Conservation (phyloP, 2,329 filamentous ascomycete species). For the Epichloe scottii region DNA sequence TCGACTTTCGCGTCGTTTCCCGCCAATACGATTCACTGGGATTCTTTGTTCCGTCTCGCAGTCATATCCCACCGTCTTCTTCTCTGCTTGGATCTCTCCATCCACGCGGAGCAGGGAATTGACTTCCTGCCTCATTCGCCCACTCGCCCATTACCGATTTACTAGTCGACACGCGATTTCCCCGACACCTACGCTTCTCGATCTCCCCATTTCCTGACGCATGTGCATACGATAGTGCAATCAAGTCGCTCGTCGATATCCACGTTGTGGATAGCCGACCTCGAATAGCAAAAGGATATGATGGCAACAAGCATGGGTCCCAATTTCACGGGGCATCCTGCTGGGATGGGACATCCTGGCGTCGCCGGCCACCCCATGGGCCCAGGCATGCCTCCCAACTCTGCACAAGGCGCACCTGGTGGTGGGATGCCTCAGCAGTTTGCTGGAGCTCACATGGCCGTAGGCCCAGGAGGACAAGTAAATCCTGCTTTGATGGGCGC, state of each 20-base stretch:
- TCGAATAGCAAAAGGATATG: slow-evolving; percentile 33
- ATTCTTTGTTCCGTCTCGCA: neutral
- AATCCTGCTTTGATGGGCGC: slow-evolving; percentile 65
- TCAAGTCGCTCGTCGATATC: slow-evolving; percentile 39
- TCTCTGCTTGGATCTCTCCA: neutral
- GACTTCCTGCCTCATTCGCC: neutral
- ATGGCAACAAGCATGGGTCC: slow-evolving; percentile 55
- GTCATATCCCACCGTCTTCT: neutral
- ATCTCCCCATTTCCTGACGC: slow-evolving; percentile 11
- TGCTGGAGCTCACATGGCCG: slow-evolving; percentile 50
- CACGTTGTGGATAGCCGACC: slow-evolving; percentile 46
- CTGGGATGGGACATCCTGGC: slow-evolving; percentile 59
- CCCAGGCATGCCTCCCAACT: slow-evolving; percentile 52
- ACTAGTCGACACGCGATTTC: neutral
- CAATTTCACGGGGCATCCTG: slow-evolving; percentile 54
- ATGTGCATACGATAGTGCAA: slow-evolving; percentile 36
- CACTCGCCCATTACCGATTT: neutral
- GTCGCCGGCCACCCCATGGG: slow-evolving; percentile 54
- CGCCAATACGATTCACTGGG: neutral
- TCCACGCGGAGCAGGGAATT: neutral
- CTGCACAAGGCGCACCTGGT: slow-evolving; percentile 54
- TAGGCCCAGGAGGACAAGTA: slow-evolving; percentile 58
- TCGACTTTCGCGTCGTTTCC: slow-evolving; percentile 1
- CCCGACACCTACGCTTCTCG: neutral
- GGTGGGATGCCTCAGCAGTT: slow-evolving; percentile 55